Conservation (phyloP, 441 rosid species). For the Biscutella laevigata region DNA sequence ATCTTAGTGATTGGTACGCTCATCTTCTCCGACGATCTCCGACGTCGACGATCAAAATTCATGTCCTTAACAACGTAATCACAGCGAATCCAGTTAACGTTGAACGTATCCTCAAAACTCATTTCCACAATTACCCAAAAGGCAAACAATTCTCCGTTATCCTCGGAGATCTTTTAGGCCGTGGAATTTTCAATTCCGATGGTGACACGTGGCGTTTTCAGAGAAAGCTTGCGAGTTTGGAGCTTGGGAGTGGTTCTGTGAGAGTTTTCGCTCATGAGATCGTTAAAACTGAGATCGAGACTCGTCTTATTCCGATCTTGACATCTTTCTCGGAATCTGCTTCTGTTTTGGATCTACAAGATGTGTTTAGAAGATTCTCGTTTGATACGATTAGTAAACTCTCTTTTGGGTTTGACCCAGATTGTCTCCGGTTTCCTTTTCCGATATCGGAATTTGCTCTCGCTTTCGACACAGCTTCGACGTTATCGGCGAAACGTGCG, state of each 20-base stretch:
- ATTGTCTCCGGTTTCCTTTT: slow-evolving; percentile 37
- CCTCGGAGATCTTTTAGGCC: slow-evolving; percentile 56
- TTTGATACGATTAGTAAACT: slow-evolving; percentile 41
- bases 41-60: slow-evolving; percentile 52
- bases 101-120: slow-evolving; percentile 64
- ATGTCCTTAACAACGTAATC: slow-evolving; percentile 43
- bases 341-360: slow-evolving; percentile 41
- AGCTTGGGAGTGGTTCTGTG: slow-evolving; percentile 41
- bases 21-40: slow-evolving; percentile 51
- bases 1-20: slow-evolving; percentile 62
- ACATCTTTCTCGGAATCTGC: neutral
- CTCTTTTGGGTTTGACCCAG: slow-evolving; percentile 51
- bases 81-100: slow-evolving; percentile 61
- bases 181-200: slow-evolving; percentile 55
- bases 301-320: slow-evolving; percentile 36
- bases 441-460: slow-evolving; percentile 39
- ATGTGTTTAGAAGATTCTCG: slow-evolving; percentile 47
- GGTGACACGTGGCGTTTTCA: slow-evolving; percentile 63
- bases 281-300: slow-evolving; percentile 30
- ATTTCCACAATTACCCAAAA: slow-evolving; percentile 71
- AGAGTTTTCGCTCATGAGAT: slow-evolving; percentile 42
- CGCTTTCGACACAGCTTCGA: slow-evolving; percentile 49
- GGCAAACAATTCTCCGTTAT: slow-evolving; percentile 69
- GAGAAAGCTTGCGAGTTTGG: slow-evolving; percentile 44
- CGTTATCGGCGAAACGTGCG: slow-evolving; percentile 53